Percentiles rank a stretch among this genome's conserved stretches.
Conservation (phyloP, 2,329 filamentous ascomycete genomes). For the Fusarium nurragi region DNA sequence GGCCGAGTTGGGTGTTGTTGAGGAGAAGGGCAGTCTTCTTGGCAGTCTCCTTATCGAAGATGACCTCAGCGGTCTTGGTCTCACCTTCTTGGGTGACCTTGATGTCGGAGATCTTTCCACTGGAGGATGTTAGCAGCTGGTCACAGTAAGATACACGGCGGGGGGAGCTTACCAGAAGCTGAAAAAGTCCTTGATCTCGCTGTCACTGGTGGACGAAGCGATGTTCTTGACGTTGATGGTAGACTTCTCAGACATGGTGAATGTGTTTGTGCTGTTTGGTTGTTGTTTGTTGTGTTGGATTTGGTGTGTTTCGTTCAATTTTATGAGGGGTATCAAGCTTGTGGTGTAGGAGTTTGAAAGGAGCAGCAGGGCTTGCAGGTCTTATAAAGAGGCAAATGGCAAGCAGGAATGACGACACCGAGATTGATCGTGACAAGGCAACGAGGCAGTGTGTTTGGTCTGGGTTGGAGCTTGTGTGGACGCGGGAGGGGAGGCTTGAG, state of each 20-base stretch:
- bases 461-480: constrained; percentile 19
- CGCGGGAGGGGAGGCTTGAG: constrained; percentile 4
- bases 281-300: constrained; percentile 2
- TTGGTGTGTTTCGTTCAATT: constrained; percentile 3
- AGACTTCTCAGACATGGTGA: constrained; percentile 63
- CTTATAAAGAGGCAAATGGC: constrained; percentile 26
- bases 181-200: constrained; percentile 96
- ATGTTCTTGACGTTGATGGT: constrained; percentile 94
- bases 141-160: background rate
- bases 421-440: constrained; percentile 35
- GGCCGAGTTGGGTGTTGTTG: constrained; percentile 93
- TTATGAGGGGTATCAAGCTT: constrained; percentile 32
- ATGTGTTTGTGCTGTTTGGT: constrained; percentile 4
- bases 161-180: constrained; percentile 78
- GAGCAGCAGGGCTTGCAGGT: constrained; percentile 1
- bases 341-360: background rate
- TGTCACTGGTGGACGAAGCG: constrained; percentile 80
- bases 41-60: constrained; percentile 95
- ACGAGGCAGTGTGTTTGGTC: constrained; percentile 22
- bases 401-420: constrained; percentile 37
- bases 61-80: constrained; percentile 87
- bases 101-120: constrained; percentile 90
- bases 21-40: constrained; percentile 96
- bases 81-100: constrained; percentile 75
- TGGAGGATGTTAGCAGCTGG: constrained; percentile 50